Base-by-base conservation (phyloP, 1,284 basidiomycete species). In the Fomitopsis palustris region DNA sequence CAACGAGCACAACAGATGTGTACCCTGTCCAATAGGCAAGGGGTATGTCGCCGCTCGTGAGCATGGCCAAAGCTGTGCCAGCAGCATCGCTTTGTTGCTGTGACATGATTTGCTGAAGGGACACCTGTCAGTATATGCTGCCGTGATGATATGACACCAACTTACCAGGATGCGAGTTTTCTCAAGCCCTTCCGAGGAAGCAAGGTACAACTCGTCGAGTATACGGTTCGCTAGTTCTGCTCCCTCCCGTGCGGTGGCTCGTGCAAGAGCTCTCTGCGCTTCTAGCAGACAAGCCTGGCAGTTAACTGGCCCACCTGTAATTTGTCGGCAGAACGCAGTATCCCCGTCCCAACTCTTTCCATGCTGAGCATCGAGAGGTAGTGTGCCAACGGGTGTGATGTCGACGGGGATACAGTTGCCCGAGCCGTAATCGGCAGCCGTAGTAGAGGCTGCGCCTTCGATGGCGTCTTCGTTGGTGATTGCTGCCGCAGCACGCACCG, bases 11-110 rank as follows among this genome's bases (percentile, higher is more conserved):
- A 35, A 81, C 71, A 16, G 70, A 69, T 37, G 78, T 75, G 67
- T 89, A 90, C 14, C 91, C 92, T 9, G 79, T 76, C 86, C 88
- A 89, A 67, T 87, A 82, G 17, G 89, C 68, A 58, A 86, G 76
- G 4, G 88, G 86, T 33, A 83, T 70, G 1, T 78, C 62, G 19
- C 76, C 72, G 49, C 79, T 76, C 6, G 77, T 73, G 70, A 89
- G 76, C 55, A 69, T 74, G 14, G 57, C 43, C 23, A 60, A 38
- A 49, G 53, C 59, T 17, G 56, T 37, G 17, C 43, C 47, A 41
- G 59, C 49, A 51, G 42, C 5, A 35, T 27, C 35, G 14, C 12
- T 47, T 35, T 31, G 57, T 53, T 54, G 62, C 17, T 23, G 51
- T 16, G 8, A 43, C 39, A 41, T 59, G 33, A 42, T 57, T 37